Evolutionary conservation across 306 rosid genomes (phyloP).

Genomic region (Lablab purpureus): DNA sequence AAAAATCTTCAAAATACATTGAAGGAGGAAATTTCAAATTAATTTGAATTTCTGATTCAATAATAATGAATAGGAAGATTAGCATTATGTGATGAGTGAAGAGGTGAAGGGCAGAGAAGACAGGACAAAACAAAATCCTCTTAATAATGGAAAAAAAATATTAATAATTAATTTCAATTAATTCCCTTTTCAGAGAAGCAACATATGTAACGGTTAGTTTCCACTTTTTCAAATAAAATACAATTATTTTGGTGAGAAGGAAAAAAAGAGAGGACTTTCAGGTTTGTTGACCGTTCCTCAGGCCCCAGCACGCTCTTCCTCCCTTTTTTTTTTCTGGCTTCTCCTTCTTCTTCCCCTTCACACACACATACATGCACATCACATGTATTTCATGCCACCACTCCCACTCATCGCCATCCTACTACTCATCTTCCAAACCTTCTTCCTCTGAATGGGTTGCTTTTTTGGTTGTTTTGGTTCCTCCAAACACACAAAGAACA

Average conservation of each 20-base stretch:
- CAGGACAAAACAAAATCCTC: not conserved
- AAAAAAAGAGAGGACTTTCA: not conserved
- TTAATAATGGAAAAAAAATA: not conserved
- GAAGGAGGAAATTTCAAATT: not conserved
- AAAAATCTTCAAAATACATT: slow-evolving; percentile 9
- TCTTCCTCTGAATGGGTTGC: slow-evolving; percentile 68
- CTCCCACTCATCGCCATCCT: not conserved
- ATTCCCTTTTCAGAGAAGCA: not conserved
- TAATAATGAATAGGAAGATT: not conserved
- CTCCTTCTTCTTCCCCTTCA: not conserved
- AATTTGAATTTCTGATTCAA: not conserved
- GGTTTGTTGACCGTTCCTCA: slow-evolving; percentile 58
- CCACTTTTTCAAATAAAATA: slow-evolving; percentile 38
- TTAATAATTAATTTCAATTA: not conserved
- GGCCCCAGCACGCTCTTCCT: slow-evolving; percentile 49
- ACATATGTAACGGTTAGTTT: slow-evolving; percentile 66
- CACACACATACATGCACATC: too few relatives aligned
- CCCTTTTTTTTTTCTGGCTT: slow-evolving; percentile 20
- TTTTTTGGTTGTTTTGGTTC: slow-evolving; percentile 85
- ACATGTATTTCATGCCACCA: slow-evolving; percentile 14
- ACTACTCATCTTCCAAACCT: not conserved
- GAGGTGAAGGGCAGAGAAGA: not conserved
- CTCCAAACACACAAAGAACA: slow-evolving; percentile 61
- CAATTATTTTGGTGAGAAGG: not conserved
- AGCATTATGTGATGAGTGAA: too few relatives aligned